phyloP scores from a whole-genome alignment of 2,329 filamentous ascomycete species.

The Ceratocystis eucalypticola region DNA sequence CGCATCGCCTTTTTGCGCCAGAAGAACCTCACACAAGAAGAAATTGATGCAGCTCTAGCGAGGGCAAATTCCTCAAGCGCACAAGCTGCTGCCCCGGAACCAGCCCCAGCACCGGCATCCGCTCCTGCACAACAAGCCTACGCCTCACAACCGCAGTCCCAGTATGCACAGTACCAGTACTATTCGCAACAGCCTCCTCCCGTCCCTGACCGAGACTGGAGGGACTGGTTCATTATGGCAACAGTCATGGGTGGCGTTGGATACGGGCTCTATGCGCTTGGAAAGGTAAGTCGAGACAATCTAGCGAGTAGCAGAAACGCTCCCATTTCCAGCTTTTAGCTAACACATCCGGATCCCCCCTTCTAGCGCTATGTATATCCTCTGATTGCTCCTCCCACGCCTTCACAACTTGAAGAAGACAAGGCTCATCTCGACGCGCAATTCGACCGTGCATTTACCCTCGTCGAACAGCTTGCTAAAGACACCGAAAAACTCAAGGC shows the following conservation, averaged over 20 bases:
- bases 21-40: slow-evolving; percentile 94
- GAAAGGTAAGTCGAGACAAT: slow-evolving; percentile 47
- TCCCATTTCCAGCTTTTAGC: background rate
- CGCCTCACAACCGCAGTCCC: slow-evolving; percentile 34
- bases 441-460: slow-evolving; percentile 79
- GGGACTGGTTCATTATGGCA: slow-evolving; percentile 99
- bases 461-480: slow-evolving; percentile 81
- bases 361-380: slow-evolving; percentile 78
- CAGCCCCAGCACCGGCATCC: slow-evolving; percentile 59
- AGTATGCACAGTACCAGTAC: slow-evolving; percentile 29
- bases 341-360: slow-evolving; percentile 2
- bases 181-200: slow-evolving; percentile 41
- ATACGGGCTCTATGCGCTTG: slow-evolving; percentile 77
- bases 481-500: slow-evolving; percentile 82
- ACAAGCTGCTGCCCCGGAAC: slow-evolving; percentile 46
- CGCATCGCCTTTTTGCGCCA: slow-evolving; percentile 84
- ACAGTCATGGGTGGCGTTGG: slow-evolving; percentile 82
- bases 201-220: slow-evolving; percentile 76
- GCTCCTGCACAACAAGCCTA: slow-evolving; percentile 28
- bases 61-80: slow-evolving; percentile 46
- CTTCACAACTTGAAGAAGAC: slow-evolving; percentile 84
- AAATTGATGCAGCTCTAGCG: slow-evolving; percentile 73
- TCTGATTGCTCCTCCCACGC: slow-evolving; percentile 82
- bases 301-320: background rate
- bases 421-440: slow-evolving; percentile 86